Evolutionary conservation across 257 asterid species (phyloP).

Genomic region (Ligustrum vulgare): DNA sequence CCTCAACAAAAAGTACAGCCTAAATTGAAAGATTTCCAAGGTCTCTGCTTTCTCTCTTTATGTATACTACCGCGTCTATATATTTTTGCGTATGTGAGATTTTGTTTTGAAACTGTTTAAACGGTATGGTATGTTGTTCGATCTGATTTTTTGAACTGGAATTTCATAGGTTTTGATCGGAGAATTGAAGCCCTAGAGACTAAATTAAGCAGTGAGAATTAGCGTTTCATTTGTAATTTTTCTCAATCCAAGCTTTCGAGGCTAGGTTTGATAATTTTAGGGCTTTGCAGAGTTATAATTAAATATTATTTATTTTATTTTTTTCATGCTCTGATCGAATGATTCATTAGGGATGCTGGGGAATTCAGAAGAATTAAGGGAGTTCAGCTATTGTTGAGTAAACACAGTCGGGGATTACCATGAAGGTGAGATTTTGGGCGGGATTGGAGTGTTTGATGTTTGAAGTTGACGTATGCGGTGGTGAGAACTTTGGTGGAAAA

Average conservation of each 20-base stretch:
- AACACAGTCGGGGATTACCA: background rate
- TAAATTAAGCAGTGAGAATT: conserved; percentile 11
- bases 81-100: background rate
- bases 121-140: conserved; percentile 19
- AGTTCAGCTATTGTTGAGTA: conserved; percentile 3
- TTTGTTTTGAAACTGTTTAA: conserved; percentile 12
- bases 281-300: conserved; percentile 4
- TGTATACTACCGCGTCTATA: background rate
- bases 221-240: conserved; percentile 11
- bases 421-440: conserved; percentile 4
- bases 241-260: background rate
- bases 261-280: background rate
- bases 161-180: conserved; percentile 32
- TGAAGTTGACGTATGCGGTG: conserved; percentile 20
- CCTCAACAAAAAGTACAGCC: conserved; percentile 8
- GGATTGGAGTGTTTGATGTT: conserved; percentile 16
- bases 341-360: background rate
- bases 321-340: conserved; percentile 2
- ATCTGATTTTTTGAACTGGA: conserved; percentile 24
- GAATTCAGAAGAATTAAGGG: conserved; percentile 25
- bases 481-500: conserved; percentile 31
- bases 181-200: conserved; percentile 28
- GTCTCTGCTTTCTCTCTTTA: conserved; percentile 3
- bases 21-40: conserved; percentile 26
- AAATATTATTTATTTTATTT: conserved; percentile 34